Conservation (phyloP, 495 filamentous ascomycete genomes). For the Cairneyella variabilis region DNA sequence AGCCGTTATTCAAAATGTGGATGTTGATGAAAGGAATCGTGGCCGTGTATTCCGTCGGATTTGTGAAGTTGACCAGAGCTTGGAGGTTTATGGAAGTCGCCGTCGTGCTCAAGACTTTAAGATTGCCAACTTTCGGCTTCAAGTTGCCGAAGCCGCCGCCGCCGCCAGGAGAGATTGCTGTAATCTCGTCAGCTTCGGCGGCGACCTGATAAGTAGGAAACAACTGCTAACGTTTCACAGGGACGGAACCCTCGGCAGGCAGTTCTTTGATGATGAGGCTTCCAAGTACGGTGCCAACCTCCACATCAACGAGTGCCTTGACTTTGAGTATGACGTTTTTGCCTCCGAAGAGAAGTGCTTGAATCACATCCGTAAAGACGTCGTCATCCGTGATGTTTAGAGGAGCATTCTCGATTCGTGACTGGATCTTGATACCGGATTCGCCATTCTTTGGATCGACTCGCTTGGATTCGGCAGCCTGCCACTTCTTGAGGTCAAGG, state of each 20-base stretch:
- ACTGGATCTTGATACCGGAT: slow-evolving; percentile 60
- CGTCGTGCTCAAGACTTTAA: slow-evolving; percentile 67
- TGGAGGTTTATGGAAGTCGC: slow-evolving; percentile 62
- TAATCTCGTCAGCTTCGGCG: slow-evolving; percentile 28
- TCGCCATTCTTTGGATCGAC: slow-evolving; percentile 48
- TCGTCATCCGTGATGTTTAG: slow-evolving; percentile 73
- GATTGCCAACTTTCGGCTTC: slow-evolving; percentile 54
- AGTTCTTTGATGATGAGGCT: slow-evolving; percentile 73
- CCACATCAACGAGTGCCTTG: slow-evolving; percentile 78
- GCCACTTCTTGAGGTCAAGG: slow-evolving; percentile 76
- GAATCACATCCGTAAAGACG: slow-evolving; percentile 70
- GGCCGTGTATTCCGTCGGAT: slow-evolving; percentile 83
- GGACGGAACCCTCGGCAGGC: slow-evolving; percentile 79
- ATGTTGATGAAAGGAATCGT: slow-evolving; percentile 74
- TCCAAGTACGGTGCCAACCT: slow-evolving; percentile 75
- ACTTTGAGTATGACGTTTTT: slow-evolving; percentile 62
- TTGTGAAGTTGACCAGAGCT: slow-evolving; percentile 74
- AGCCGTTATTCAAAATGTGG: slow-evolving; percentile 67
- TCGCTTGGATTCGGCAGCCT: slow-evolving; percentile 74
- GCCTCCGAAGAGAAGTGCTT: slow-evolving; percentile 68
- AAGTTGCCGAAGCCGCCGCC: slow-evolving; percentile 41
- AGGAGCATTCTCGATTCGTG: slow-evolving; percentile 71
- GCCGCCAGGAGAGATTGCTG: slow-evolving; percentile 29
- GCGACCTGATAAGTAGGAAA: slow-evolving; percentile 19
- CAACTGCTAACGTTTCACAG: slow-evolving; percentile 71